phyloP scores from a whole-genome alignment of 2,329 filamentous ascomycete species.

The Trichoderma sp. region DNA sequence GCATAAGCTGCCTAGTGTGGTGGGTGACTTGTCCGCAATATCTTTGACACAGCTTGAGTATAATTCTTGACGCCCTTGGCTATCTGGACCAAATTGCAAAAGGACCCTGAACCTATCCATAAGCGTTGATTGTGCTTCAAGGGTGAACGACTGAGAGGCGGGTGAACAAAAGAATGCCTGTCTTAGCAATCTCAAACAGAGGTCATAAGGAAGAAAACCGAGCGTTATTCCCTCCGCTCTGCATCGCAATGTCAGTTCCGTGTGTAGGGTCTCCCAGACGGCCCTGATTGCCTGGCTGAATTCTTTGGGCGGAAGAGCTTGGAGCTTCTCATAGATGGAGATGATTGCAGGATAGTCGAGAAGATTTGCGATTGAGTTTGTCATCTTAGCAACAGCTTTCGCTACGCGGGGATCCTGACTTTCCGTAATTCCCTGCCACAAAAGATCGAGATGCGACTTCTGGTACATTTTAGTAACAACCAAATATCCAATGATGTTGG shows the following conservation, averaged over 20 bases:
- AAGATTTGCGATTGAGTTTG: conserved; percentile 47
- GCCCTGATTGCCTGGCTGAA: conserved; percentile 62
- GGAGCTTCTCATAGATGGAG: conserved; percentile 70
- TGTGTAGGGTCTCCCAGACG: conserved; percentile 59
- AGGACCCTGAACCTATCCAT: conserved; percentile 60
- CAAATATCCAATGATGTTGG: conserved; percentile 84
- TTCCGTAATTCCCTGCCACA: conserved; percentile 80
- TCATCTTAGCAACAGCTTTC: conserved; percentile 72
- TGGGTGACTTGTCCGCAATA: conserved; percentile 60
- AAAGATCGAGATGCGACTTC: conserved; percentile 67
- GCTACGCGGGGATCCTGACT: conserved; percentile 84
- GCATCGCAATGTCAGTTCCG: conserved; percentile 46
- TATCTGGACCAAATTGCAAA: conserved; percentile 53
- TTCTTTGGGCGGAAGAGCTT: conserved; percentile 58
- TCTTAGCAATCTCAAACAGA: conserved; percentile 66
- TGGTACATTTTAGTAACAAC: conserved; percentile 75
- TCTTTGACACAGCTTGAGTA: conserved; percentile 67
- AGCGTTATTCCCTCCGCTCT: conserved; percentile 35
- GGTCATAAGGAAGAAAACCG: conserved; percentile 46
- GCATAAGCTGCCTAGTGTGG: conserved; percentile 71
- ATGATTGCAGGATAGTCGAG: conserved; percentile 51
- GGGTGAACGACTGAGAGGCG: conserved; percentile 55
- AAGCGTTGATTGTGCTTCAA: conserved; percentile 63
- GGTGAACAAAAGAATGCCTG: conserved; percentile 62
- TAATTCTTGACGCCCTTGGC: conserved; percentile 58